These are phyloP conservation scores for Diaporthe sp. DNA, from an alignment of 2,329 filamentous ascomycete species.

Conservation along the genomic window DNA sequence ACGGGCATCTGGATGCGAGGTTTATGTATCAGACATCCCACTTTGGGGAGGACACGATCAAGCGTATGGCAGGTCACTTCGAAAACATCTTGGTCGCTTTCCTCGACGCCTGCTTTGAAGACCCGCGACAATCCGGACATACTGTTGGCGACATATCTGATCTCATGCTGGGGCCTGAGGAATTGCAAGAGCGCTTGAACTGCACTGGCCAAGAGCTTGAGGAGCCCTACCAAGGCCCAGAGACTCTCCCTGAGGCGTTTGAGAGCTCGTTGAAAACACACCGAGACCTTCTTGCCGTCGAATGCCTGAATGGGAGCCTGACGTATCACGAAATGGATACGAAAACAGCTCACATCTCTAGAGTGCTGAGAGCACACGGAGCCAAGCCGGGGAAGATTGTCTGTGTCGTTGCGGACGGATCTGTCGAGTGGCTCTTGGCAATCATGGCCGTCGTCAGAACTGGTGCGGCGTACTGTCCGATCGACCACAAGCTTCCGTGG, in stretches of 20 bases:
- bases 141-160: background rate
- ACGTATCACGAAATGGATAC: background rate
- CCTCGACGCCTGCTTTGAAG: background rate
- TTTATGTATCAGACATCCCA: background rate
- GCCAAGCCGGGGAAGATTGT: background rate
- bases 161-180: background rate
- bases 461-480: background rate
- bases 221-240: slow-evolving; percentile 4
- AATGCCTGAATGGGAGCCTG: background rate
- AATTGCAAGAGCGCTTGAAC: background rate
- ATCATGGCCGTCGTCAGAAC: slow-evolving; percentile 14
- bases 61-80: background rate
- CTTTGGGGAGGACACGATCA: background rate
- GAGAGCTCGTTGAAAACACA: background rate
- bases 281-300: background rate
- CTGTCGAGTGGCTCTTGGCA: background rate
- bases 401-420: slow-evolving; percentile 1
- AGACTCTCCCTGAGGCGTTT: background rate
- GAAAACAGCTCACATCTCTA: background rate
- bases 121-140: background rate
- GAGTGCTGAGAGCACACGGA: background rate
- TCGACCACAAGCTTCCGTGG: slow-evolving; percentile 6
- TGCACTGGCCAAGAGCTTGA: background rate
- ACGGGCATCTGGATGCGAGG: background rate
- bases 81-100: background rate